phyloP scores from a whole-genome alignment of 148 eudicot species.

The Camellia sinensis region DNA sequence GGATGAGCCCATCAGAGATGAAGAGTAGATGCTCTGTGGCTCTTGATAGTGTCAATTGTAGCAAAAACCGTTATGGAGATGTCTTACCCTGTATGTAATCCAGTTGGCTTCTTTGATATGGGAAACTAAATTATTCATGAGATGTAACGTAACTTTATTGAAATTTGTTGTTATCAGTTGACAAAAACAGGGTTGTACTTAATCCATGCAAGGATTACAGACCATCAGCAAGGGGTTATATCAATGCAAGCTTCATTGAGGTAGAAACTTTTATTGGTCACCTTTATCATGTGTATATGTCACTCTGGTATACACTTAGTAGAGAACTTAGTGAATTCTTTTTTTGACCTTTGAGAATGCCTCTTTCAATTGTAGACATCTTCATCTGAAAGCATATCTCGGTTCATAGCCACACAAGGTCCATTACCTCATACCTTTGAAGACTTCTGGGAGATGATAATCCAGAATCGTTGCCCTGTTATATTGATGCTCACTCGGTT shows the following conservation, averaged over 20 bases:
- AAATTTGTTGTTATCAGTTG: conserved; percentile 53
- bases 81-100: conserved; percentile 74
- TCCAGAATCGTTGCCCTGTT: conserved; percentile 77
- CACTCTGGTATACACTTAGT: background rate
- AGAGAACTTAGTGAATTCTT: background rate
- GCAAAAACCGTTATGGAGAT: conserved; percentile 87
- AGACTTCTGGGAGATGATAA: conserved; percentile 98
- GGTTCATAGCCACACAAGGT: conserved; percentile 97
- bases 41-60: conserved; percentile 47
- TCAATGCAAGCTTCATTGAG: conserved; percentile 79
- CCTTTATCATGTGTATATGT: background rate
- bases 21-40: conserved; percentile 64
- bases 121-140: conserved; percentile 3
- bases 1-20: conserved; percentile 57
- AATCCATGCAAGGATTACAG: conserved; percentile 74
- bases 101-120: background rate
- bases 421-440: conserved; percentile 83
- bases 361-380: conserved; percentile 50
- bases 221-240: conserved; percentile 73
- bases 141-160: conserved; percentile 1
- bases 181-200: conserved; percentile 72
- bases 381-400: conserved; percentile 53
- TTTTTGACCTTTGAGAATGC: conserved; percentile 18
- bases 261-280: conserved; percentile 32
- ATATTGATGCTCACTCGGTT: conserved; percentile 89